A percentile compares a stretch with the other conserved stretches of the same genome.
phyloP scores from a whole-genome alignment of 2,329 filamentous ascomycete species.

The Pyrenochaeta sp. region DNA sequence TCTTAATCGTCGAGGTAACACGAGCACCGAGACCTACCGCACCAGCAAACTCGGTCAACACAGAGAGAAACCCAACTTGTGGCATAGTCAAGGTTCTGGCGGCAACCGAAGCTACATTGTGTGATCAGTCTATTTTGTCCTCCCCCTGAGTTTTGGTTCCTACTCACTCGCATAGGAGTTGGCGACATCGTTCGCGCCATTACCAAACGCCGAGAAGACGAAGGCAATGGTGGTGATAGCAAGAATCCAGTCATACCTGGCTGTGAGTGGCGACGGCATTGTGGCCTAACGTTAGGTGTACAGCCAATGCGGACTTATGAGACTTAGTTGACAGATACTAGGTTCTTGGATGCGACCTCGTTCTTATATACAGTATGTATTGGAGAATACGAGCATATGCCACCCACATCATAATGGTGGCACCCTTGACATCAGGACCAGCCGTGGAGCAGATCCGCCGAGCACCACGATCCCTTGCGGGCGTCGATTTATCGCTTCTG shows the following conservation, averaged over 20 bases:
- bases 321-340: too few relatives aligned
- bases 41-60: constrained; percentile 61
- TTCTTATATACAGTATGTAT: too few relatives aligned
- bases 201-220: constrained; percentile 47
- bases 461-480: too few relatives aligned
- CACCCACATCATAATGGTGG: too few relatives aligned
- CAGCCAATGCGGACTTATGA: too few relatives aligned
- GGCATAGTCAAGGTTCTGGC: constrained; percentile 62
- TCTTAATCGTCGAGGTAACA: constrained; percentile 69
- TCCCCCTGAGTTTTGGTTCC: neutral
- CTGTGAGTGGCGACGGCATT: constrained; percentile 33
- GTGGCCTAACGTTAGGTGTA: too few relatives aligned
- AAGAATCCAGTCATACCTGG: constrained; percentile 53
- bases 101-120: constrained; percentile 49
- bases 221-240: constrained; percentile 52
- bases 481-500: too few relatives aligned
- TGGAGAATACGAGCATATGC: too few relatives aligned
- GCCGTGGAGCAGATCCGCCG: too few relatives aligned
- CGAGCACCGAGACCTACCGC: constrained; percentile 63
- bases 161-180: constrained; percentile 51
- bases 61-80: constrained; percentile 60
- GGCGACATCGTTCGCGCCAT: constrained; percentile 48
- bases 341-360: too few relatives aligned
- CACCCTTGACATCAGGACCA: too few relatives aligned
- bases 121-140: constrained; percentile 7